Conservation (phyloP, 2,329 filamentous ascomycete species). For the Penicillium expansum region DNA sequence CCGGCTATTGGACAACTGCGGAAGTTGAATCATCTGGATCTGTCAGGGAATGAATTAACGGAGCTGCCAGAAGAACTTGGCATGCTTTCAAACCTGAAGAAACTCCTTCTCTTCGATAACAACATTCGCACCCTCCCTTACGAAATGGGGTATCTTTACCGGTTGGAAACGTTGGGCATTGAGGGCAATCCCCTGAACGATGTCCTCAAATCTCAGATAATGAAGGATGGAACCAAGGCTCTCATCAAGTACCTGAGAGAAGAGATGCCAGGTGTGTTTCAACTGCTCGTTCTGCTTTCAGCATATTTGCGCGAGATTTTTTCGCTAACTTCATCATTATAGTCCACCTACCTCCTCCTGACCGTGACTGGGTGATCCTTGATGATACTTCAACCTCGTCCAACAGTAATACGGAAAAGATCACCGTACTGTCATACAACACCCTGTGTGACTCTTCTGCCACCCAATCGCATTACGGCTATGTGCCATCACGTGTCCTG, state of each 20-base stretch:
- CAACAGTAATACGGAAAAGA: conserved; percentile 60
- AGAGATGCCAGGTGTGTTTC: conserved; percentile 71
- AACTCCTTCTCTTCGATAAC: conserved; percentile 87
- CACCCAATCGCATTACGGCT: conserved; percentile 80
- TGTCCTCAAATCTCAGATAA: conserved; percentile 74
- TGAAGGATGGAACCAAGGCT: conserved; percentile 82
- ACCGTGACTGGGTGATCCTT: conserved; percentile 76
- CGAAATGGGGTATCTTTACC: conserved; percentile 84
- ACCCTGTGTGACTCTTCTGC: conserved; percentile 93
- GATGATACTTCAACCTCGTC: conserved; percentile 49
- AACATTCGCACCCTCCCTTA: conserved; percentile 75
- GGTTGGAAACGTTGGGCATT: conserved; percentile 83
- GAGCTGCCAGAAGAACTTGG: conserved; percentile 86
- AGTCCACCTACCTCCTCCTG: conserved; percentile 75
- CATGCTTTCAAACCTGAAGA: conserved; percentile 91
- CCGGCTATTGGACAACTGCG: conserved; percentile 77
- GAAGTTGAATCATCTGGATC: conserved; percentile 76
- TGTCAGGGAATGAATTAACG: conserved; percentile 81
- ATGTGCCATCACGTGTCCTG: conserved; percentile 77
- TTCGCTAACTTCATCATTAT: conserved; percentile 20
- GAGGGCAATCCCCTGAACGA: conserved; percentile 84
- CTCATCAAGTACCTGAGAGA: conserved; percentile 81
- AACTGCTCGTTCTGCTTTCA: neutral
- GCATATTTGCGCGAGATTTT: neutral
- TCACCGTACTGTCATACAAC: conserved; percentile 91